A percentile compares a stretch with the other conserved stretches of the same genome.
phyloP scores from a whole-genome alignment of 768 basidiomycete genomes.

The Krasilnikovozyma curviuscula region DNA sequence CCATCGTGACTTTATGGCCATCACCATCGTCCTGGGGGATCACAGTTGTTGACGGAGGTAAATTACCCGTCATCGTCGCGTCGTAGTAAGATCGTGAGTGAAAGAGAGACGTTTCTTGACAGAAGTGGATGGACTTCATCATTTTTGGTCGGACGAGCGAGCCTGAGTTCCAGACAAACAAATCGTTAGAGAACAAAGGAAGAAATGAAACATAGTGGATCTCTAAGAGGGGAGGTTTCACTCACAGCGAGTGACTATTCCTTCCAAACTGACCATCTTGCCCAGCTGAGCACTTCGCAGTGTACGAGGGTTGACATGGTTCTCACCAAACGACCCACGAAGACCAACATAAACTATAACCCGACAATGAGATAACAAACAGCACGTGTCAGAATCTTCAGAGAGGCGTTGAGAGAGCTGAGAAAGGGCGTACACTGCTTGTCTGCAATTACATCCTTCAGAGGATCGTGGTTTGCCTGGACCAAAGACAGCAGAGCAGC shows the following conservation, averaged over 20 bases:
- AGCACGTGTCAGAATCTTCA: not conserved
- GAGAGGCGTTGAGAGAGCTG: not conserved
- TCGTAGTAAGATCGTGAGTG: constrained; percentile 83
- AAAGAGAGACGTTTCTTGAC: constrained; percentile 65
- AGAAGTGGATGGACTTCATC: constrained; percentile 90
- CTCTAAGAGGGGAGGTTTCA: not conserved
- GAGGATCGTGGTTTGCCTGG: constrained; percentile 43
- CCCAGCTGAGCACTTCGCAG: constrained; percentile 72
- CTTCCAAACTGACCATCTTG: constrained; percentile 91
- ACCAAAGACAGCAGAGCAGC: constrained; percentile 58
- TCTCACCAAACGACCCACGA: constrained; percentile 91
- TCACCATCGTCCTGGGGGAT: constrained; percentile 85
- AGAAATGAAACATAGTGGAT: not conserved
- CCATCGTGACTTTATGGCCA: constrained; percentile 65
- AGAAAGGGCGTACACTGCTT: constrained; percentile 37
- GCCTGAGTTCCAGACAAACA: constrained; percentile 19
- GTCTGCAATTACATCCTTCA: constrained; percentile 61
- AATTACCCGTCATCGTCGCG: constrained; percentile 48
- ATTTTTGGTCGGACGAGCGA: constrained; percentile 97
- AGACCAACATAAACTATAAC: constrained; percentile 53
- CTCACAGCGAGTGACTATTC: constrained; percentile 83
- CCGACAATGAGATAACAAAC: not conserved
- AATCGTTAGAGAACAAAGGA: not conserved
- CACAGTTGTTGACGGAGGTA: constrained; percentile 26
- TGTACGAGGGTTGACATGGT: constrained; percentile 88